Base-by-base conservation (phyloP, 2,329 filamentous ascomycete species). In the Fusarium tupiense region DNA sequence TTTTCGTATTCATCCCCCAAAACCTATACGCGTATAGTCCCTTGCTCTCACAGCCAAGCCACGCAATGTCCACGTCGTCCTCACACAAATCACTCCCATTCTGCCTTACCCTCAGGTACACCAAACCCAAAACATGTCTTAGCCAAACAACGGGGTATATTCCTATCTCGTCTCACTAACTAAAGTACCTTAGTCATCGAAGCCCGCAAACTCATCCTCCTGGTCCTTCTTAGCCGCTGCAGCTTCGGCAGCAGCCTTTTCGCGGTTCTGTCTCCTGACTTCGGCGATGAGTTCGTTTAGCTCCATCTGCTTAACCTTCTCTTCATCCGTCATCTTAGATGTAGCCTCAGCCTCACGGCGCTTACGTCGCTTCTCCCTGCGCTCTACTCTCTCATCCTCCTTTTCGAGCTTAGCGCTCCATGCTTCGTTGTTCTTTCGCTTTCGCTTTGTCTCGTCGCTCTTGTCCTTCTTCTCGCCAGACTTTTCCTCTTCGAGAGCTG, bases 331-430 rank as follows among this genome's bases (percentile, higher is more conserved):
- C 89, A 96, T 91, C 67, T 86, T 87, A 37, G 89, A 87, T 79
- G 87, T 84, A 72, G 86, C 85, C 80, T 92, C 90, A 16, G 90
- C 89, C 71, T 95, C 91, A 68, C 88, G 87, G 81, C 88, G 90
- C 76, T 89, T 87, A 70, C 86, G 87, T 79, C 90, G 90, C 85
- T 90, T 91, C 74, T 93, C 92, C 62, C 90, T 86, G 67, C 91
- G 87, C 75, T 86, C 87, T 56, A 87, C 85, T 59, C 91, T 89
- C 67, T 88, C 84, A 31, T 91, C 91, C 77, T 92, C 91, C 76
- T 87, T 86, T 72, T 93, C 92, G 29, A 88, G 85, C 81, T 93
- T 93, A 65, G 87, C 88, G 81, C 92, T 95, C 92, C 93, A 95
- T 3, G 93, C 89, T 78, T 91, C 86, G 77, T 92, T 88, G 81